Base-by-base conservation (phyloP, 2,329 filamentous ascomycete genomes). In the Seiridium cupressi region DNA sequence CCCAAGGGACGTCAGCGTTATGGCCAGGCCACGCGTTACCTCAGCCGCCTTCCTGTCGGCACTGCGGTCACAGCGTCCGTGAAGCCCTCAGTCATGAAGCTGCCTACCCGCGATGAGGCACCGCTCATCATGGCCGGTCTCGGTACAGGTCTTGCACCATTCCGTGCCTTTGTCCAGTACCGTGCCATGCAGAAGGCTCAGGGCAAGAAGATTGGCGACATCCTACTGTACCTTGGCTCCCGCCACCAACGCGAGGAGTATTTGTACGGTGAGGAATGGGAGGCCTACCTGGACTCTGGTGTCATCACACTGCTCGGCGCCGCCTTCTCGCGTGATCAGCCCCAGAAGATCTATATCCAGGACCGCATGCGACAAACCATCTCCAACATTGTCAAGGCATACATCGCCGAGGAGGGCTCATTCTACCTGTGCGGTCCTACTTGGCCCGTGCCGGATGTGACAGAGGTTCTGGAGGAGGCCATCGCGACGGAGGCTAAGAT, bases 341-440 rank as follows among this genome's bases (percentile, higher is more conserved):
- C 92, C 13, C 84, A 97, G 81, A 99, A 99, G 88, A 97, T 99
- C 66, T 99, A 99, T 79, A 99, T 99, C 72, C 95, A 99, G 81
- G 95, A 99, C 75, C 87, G 93, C 66, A 99, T 99, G 95, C 84
- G 95, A 60, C 84, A 98, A 84, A 92, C 89, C 0, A 79, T 98
- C 61, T 79, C 81, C 49, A 89, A 95, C 63, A 96, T 99, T 64
- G 84, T 92, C 61, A 81, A 93, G 76, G 90, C 93, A 0, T 98
- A 98, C 75, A 86, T 97, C 65, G 81, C 88, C 70, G 87, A 97
- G 66, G 89, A 95, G 69, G 95, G 95, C 60, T 89, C 90, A 40
- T 99, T 99, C 80, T 99, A 99, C 78, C 89, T 99, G 18, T 99
- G 95, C 74, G 95, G 95, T 49, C 95, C 95, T 36, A 99, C 95